These are phyloP conservation scores for Boletus rufocinnamomeus DNA, from an alignment of 768 basidiomycete species.

Conservation along the genomic window DNA sequence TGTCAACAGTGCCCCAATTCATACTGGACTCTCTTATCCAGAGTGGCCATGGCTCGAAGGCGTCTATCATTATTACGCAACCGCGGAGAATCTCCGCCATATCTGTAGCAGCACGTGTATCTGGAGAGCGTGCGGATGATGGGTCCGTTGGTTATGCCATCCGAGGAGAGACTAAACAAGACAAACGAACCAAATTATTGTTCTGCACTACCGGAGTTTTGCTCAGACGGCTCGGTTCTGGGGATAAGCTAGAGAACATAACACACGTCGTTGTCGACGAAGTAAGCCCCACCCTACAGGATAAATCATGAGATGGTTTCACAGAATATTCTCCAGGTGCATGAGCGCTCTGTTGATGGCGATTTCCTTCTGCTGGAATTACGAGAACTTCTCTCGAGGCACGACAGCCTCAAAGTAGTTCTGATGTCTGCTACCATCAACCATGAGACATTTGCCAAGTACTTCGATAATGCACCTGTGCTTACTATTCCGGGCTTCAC, in stretches of 20 bases:
- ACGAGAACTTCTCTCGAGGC: constrained; percentile 66
- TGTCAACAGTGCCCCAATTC: constrained; percentile 74
- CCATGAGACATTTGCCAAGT: constrained; percentile 77
- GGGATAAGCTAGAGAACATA: constrained; percentile 67
- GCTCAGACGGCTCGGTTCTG: constrained; percentile 71
- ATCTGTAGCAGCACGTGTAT: constrained; percentile 85
- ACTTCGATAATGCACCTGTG: constrained; percentile 80
- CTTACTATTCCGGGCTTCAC: constrained; percentile 83
- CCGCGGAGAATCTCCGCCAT: constrained; percentile 88
- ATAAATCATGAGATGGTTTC: neutral
- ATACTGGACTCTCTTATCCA: constrained; percentile 82
- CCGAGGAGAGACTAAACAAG: constrained; percentile 77
- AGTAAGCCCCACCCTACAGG: constrained; percentile 42
- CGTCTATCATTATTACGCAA: constrained; percentile 84
- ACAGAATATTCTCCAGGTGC: constrained; percentile 53
- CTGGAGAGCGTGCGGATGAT: constrained; percentile 74
- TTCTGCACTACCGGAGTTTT: constrained; percentile 97
- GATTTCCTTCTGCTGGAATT: constrained; percentile 88
- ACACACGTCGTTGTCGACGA: constrained; percentile 92
- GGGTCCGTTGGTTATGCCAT: constrained; percentile 87
- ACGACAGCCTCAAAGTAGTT: constrained; percentile 72
- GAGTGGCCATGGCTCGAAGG: constrained; percentile 57
- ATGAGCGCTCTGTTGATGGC: constrained; percentile 89
- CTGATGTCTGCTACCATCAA: constrained; percentile 98
- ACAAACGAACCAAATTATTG: constrained; percentile 67